Evolutionary conservation across 2,329 filamentous ascomycete species (phyloP).

Genomic region (Penicillium glabrum): DNA sequence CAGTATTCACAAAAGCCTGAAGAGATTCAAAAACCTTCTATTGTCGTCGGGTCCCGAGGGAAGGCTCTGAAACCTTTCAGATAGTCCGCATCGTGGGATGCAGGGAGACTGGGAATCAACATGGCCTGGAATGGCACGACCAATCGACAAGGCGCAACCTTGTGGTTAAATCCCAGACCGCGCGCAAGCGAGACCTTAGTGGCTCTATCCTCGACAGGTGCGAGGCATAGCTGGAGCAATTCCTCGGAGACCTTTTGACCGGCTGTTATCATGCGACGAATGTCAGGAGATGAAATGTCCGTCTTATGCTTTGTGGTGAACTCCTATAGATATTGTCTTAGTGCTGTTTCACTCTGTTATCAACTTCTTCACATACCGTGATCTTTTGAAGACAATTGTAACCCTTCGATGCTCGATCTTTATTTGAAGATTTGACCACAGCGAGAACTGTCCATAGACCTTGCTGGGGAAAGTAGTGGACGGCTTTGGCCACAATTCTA

Average conservation of each 20-base stretch:
- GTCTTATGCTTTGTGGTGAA: conserved; percentile 50
- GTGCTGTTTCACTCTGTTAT: not conserved
- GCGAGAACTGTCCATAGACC: conserved; percentile 88
- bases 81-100: conserved; percentile 66
- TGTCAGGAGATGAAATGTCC: conserved; percentile 52
- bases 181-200: conserved; percentile 72
- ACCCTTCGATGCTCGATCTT: conserved; percentile 63
- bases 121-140: conserved; percentile 88
- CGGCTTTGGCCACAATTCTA: conserved; percentile 81
- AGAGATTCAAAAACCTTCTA: conserved; percentile 50
- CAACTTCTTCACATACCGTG: conserved; percentile 27
- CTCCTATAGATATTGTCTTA: conserved; percentile 40
- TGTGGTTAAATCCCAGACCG: conserved; percentile 81
- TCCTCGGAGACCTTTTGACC: conserved; percentile 83
- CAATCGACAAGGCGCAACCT: conserved; percentile 74
- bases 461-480: conserved; percentile 83
- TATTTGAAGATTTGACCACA: conserved; percentile 76
- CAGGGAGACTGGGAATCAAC: conserved; percentile 76
- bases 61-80: conserved; percentile 79
- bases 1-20: not conserved
- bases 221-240: conserved; percentile 76
- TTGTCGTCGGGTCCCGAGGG: conserved; percentile 79
- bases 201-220: conserved; percentile 70
- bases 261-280: conserved; percentile 70
- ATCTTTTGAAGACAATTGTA: conserved; percentile 43